These are phyloP conservation scores for Russula abietina DNA, from an alignment of 768 basidiomycete species.

Conservation along the genomic window DNA sequence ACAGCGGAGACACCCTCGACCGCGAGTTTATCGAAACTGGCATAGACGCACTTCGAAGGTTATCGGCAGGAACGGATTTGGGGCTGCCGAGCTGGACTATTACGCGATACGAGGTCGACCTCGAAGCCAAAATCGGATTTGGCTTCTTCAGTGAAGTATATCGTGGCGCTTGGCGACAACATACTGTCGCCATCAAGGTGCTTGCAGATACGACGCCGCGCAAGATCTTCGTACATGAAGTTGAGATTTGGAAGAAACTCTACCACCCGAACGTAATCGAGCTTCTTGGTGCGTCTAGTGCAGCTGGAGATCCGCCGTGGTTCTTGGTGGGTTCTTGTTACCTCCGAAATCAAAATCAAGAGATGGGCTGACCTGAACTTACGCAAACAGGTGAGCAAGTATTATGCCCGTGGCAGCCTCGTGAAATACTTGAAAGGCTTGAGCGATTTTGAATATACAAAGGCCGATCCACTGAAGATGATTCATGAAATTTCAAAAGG, in stretches of 20 bases:
- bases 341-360: slow-evolving; percentile 18
- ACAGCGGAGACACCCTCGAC: slow-evolving; percentile 47
- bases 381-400: slow-evolving; percentile 50
- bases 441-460: slow-evolving; percentile 27
- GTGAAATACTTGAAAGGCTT: slow-evolving; percentile 47
- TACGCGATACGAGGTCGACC: slow-evolving; percentile 73
- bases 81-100: slow-evolving; percentile 69
- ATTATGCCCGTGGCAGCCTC: slow-evolving; percentile 59
- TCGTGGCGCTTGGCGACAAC: slow-evolving; percentile 63
- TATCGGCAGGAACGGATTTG: slow-evolving; percentile 39
- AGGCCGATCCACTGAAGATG: slow-evolving; percentile 49
- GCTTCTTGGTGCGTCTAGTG: slow-evolving; percentile 72
- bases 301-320: slow-evolving; percentile 64
- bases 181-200: slow-evolving; percentile 67
- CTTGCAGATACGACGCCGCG: slow-evolving; percentile 55
- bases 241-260: slow-evolving; percentile 66
- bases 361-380: neutral
- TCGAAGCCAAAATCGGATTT: slow-evolving; percentile 59
- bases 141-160: slow-evolving; percentile 79
- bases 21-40: slow-evolving; percentile 66
- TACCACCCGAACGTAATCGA: slow-evolving; percentile 64
- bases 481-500: slow-evolving; percentile 73
- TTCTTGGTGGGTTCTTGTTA: slow-evolving; percentile 40
- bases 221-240: slow-evolving; percentile 61
- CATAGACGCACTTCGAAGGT: slow-evolving; percentile 60